A percentile compares a stretch with the other conserved stretches of the same genome.
Evolutionary conservation across 139 green algal genomes (phyloP).

Genomic region (Medakamo hakoo): DNA sequence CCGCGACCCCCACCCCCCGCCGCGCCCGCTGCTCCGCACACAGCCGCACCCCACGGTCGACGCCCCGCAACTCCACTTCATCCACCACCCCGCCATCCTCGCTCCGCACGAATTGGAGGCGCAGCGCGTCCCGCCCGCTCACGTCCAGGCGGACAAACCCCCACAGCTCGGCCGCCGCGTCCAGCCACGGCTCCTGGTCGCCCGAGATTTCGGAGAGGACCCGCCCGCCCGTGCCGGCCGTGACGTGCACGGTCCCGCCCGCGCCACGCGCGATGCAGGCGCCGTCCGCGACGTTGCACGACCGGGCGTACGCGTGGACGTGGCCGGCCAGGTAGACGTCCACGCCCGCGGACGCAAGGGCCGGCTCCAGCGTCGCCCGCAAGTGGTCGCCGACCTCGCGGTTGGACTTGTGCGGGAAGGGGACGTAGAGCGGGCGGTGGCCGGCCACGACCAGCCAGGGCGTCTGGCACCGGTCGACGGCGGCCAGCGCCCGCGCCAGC

Average conservation of each 20-base stretch:
- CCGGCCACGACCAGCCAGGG: slow-evolving; percentile 56
- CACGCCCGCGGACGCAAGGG: slow-evolving; percentile 37
- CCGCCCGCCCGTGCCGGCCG: neutral
- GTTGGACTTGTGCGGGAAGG: slow-evolving; percentile 63
- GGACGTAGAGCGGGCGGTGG: slow-evolving; percentile 69
- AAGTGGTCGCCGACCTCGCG: slow-evolving; percentile 45
- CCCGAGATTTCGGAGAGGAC: neutral
- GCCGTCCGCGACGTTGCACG: slow-evolving; percentile 26
- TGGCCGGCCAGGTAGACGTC: slow-evolving; percentile 47
- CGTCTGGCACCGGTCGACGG: slow-evolving; percentile 50
- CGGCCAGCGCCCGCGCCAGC: slow-evolving; percentile 37
- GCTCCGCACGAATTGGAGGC: neutral
- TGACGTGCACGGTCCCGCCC: neutral
- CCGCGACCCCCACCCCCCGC: neutral
- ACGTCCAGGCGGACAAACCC: neutral
- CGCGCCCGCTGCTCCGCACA: neutral
- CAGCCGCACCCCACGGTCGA: no score
- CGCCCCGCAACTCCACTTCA: neutral
- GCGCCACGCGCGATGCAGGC: neutral
- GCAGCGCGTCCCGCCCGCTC: neutral
- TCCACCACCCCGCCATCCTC: neutral
- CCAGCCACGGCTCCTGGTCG: neutral
- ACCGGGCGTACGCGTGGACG: slow-evolving; percentile 55
- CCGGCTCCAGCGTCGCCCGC: slow-evolving; percentile 29
- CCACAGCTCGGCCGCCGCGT: neutral